Evolutionary conservation across 352 stramenopile species (phyloP).

Genomic region (Achlya hypogyna): DNA sequence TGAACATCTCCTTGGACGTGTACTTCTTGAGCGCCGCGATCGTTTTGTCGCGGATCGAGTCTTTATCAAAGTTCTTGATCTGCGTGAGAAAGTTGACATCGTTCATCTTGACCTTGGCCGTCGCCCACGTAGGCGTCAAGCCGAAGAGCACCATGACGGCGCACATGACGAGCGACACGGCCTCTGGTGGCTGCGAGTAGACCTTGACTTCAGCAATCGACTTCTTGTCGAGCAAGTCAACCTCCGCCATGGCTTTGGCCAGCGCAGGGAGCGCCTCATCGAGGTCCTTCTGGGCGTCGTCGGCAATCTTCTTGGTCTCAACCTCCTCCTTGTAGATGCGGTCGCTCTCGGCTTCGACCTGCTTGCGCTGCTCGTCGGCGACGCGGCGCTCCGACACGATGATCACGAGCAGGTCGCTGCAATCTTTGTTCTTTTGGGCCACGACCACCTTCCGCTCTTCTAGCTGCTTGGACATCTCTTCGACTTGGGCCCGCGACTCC

Average conservation of each 20-base stretch:
- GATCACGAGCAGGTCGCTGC: slow-evolving; percentile 90
- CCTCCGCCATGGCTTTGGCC: slow-evolving; percentile 88
- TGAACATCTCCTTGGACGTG: slow-evolving; percentile 74
- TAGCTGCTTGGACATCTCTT: slow-evolving; percentile 81
- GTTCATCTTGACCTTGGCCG: slow-evolving; percentile 91
- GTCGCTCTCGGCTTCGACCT: slow-evolving; percentile 90
- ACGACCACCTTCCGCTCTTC: slow-evolving; percentile 86
- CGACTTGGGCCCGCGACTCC: slow-evolving; percentile 70
- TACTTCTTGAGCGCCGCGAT: slow-evolving; percentile 94
- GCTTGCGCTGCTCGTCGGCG: slow-evolving; percentile 89
- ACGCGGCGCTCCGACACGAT: slow-evolving; percentile 92
- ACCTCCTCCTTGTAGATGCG: slow-evolving; percentile 86
- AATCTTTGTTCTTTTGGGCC: slow-evolving; percentile 90
- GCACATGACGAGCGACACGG: slow-evolving; percentile 90
- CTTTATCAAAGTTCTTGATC: slow-evolving; percentile 95
- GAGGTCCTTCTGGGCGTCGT: slow-evolving; percentile 92
- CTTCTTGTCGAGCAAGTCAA: slow-evolving; percentile 94
- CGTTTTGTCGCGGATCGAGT: slow-evolving; percentile 89
- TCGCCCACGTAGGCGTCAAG: slow-evolving; percentile 86
- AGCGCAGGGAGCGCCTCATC: slow-evolving; percentile 90
- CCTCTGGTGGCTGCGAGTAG: slow-evolving; percentile 87
- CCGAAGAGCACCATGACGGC: slow-evolving; percentile 96
- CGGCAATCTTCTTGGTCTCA: slow-evolving; percentile 91
- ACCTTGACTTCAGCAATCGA: slow-evolving; percentile 93
- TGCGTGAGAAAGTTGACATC: slow-evolving; percentile 90